Conservation (phyloP, 2,329 filamentous ascomycete genomes). For the Ophiostoma pallidulum region DNA sequence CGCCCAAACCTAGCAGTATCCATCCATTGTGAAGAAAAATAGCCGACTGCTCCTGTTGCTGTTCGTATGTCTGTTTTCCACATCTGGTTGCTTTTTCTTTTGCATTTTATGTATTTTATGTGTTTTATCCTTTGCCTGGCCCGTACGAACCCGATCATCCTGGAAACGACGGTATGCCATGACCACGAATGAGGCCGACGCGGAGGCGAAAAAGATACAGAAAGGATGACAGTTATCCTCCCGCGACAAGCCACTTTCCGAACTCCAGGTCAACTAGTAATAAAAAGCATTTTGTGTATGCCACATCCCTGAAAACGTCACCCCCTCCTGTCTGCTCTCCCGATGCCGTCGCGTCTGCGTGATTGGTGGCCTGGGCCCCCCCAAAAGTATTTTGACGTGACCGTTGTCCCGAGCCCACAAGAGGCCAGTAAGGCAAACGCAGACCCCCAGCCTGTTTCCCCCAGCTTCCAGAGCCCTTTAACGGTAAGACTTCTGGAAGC, state of each 20-base stretch:
- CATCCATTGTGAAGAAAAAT: too few relatives aligned
- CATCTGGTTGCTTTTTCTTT: too few relatives aligned
- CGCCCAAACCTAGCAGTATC: too few relatives aligned
- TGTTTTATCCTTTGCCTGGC: slow-evolving; percentile 39
- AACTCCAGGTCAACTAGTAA: slow-evolving; percentile 14
- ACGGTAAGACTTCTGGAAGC: slow-evolving; percentile 99
- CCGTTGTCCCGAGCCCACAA: neutral
- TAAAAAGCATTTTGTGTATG: slow-evolving; percentile 7
- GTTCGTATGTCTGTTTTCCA: too few relatives aligned
- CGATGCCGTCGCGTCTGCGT: slow-evolving; percentile 1
- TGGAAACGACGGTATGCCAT: slow-evolving; percentile 34
- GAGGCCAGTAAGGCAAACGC: neutral
- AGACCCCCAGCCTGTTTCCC: neutral
- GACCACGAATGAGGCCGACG: slow-evolving; percentile 23
- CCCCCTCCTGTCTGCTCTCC: slow-evolving; percentile 1
- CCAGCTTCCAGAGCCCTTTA: too few relatives aligned
- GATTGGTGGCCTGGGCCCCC: too few relatives aligned
- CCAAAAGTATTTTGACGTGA: neutral
- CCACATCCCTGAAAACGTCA: slow-evolving; percentile 10
- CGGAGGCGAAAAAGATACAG: slow-evolving; percentile 33
- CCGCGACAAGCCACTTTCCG: slow-evolving; percentile 4
- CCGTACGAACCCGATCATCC: slow-evolving; percentile 39
- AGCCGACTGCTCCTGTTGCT: too few relatives aligned
- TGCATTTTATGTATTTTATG: slow-evolving; percentile 1
- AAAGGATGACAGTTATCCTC: slow-evolving; percentile 20